Conservation (phyloP, 805 yeast species). For the Spathaspora sp. region DNA sequence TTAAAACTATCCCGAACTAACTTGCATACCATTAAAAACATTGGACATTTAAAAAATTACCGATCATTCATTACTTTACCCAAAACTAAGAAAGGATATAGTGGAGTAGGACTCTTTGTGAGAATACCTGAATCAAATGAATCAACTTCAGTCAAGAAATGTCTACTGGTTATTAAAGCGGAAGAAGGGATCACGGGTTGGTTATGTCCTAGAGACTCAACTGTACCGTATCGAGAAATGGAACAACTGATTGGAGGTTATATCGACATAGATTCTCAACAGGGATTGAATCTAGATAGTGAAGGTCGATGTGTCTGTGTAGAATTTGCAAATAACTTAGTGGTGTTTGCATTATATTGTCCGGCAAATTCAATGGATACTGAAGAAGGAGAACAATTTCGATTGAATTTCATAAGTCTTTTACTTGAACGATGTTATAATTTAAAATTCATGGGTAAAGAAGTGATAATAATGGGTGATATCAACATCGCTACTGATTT, state of each 20-base stretch:
- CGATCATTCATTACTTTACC: conserved; percentile 71
- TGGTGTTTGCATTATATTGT: conserved; percentile 71
- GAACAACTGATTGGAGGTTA: conserved; percentile 68
- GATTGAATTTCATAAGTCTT: conserved; percentile 54
- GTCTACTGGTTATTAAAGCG: conserved; percentile 60
- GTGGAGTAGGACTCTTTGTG: conserved; percentile 87
- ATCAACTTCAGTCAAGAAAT: conserved; percentile 22
- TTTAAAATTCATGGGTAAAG: conserved; percentile 54
- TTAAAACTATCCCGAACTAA: conserved; percentile 49
- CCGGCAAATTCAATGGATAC: conserved; percentile 85
- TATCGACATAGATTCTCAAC: conserved; percentile 36
- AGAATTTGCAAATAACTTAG: conserved; percentile 62
- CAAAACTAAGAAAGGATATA: conserved; percentile 67
- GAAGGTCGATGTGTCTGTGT: conserved; percentile 82
- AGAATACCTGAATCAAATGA: conserved; percentile 48
- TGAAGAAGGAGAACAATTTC: conserved; percentile 58
- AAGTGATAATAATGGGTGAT: conserved; percentile 84
- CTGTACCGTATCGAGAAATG: conserved; percentile 10
- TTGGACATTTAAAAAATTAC: conserved; percentile 55
- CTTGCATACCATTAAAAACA: conserved; percentile 29
- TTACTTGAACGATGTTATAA: conserved; percentile 60
- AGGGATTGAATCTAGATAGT: conserved; percentile 54
- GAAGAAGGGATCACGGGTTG: conserved; percentile 92
- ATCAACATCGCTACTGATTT: conserved; percentile 77
- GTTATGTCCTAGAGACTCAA: conserved; percentile 13